Percentiles rank a stretch among this genome's conserved stretches.
phyloP scores from a whole-genome alignment of 2,329 filamentous ascomycete genomes.

The Ophiobolus disseminans region DNA sequence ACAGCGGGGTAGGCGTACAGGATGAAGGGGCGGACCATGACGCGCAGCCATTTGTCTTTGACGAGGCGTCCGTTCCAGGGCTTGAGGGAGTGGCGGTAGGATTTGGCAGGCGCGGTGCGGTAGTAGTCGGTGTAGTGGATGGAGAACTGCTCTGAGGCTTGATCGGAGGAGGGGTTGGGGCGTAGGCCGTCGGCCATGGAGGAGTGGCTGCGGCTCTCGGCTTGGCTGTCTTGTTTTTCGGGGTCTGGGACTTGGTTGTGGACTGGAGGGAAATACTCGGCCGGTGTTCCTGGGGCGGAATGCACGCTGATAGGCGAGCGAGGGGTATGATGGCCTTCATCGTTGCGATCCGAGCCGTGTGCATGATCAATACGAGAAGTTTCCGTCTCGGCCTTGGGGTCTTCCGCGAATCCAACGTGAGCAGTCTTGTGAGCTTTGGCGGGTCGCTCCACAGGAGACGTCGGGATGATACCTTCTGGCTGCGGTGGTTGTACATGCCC shows the following conservation, averaged over 20 bases:
- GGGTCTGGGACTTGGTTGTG: conserved; percentile 10
- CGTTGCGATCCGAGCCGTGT: conserved; percentile 26
- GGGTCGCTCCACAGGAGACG: conserved; percentile 7
- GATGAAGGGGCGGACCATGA: conserved; percentile 80
- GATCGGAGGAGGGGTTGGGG: conserved; percentile 24
- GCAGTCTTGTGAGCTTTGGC: conserved; percentile 17
- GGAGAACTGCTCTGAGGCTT: conserved; percentile 35
- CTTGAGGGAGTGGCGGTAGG: conserved; percentile 76
- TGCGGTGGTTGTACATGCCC: not conserved
- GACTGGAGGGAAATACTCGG: conserved; percentile 23
- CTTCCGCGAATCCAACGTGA: conserved; percentile 63
- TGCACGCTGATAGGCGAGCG: conserved; percentile 24
- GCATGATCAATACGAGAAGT: conserved; percentile 59
- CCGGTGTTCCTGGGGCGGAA: conserved; percentile 11
- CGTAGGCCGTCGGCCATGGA: conserved; percentile 8
- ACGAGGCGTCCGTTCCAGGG: conserved; percentile 78
- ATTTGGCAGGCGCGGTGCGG: conserved; percentile 69
- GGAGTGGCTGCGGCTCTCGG: conserved; percentile 13
- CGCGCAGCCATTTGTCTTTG: conserved; percentile 79
- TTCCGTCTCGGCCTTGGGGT: conserved; percentile 17
- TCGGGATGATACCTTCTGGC: no score
- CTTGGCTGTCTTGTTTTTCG: conserved; percentile 29
- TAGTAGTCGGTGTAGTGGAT: conserved; percentile 73
- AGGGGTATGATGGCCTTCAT: conserved; percentile 15
- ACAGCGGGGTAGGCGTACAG: conserved; percentile 88